Percentiles rank a stretch among this genome's conserved stretches.
These are phyloP conservation scores for Paulownia fortunei DNA, from an alignment of 257 asterid genomes.

Conservation along the genomic window DNA sequence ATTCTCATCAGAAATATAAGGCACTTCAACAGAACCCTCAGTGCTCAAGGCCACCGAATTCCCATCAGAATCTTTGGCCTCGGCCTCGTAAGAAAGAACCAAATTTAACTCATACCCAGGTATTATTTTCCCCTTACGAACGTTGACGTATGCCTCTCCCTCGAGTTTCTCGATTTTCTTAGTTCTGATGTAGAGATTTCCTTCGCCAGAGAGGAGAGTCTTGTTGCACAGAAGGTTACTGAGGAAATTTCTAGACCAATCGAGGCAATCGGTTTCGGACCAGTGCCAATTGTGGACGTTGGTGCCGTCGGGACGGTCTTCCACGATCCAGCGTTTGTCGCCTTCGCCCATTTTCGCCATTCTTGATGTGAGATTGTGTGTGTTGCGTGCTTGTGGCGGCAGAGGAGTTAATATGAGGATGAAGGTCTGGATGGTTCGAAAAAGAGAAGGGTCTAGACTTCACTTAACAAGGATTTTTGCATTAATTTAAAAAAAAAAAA, in stretches of 20 bases:
- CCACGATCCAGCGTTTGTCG: conserved; percentile 96
- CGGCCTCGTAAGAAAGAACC: conserved; percentile 75
- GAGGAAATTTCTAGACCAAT: conserved; percentile 77
- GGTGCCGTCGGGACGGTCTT: conserved; percentile 93
- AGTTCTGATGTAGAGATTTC: conserved; percentile 52
- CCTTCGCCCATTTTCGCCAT: conserved; percentile 96
- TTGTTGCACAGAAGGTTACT: conserved; percentile 58
- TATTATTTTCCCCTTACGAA: conserved; percentile 90
- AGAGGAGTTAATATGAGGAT: background rate
- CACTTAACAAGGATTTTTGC: background rate
- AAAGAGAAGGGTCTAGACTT: conserved; percentile 39
- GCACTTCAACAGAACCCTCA: conserved; percentile 81
- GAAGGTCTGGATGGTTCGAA: conserved; percentile 37
- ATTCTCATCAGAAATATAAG: conserved; percentile 91
- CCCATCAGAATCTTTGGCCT: conserved; percentile 68
- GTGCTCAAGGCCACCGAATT: conserved; percentile 45
- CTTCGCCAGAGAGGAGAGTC: conserved; percentile 72
- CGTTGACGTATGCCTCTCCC: conserved; percentile 92
- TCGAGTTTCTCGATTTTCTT: conserved; percentile 65
- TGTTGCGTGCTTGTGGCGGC: background rate
- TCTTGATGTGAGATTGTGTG: background rate
- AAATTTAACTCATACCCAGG: conserved; percentile 85
- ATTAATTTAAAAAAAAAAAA: too few species aligned
- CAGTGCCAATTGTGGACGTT: conserved; percentile 99
- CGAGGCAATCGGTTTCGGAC: conserved; percentile 90